Evolutionary conservation across 2,329 filamentous ascomycete species (phyloP).

Genomic region (Scedosporium minutisporum): DNA sequence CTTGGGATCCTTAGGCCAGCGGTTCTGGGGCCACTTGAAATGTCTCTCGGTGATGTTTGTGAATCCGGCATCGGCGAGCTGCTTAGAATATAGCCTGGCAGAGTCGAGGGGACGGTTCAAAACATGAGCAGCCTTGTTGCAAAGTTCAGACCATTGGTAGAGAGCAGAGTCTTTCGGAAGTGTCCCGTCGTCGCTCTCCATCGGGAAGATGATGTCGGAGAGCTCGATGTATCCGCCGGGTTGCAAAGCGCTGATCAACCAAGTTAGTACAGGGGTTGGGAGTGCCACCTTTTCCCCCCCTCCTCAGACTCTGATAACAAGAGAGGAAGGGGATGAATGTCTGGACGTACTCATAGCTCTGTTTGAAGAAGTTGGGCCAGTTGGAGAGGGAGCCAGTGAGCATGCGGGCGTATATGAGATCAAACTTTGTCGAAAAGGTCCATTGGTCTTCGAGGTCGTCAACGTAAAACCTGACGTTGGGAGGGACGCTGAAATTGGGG

Average conservation of each 20-base stretch:
- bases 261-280: neutral
- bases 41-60: conserved; percentile 36
- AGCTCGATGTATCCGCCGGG: conserved; percentile 25
- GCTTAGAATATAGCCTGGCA: conserved; percentile 22
- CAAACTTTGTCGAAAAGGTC: conserved; percentile 27
- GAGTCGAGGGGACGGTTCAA: conserved; percentile 28
- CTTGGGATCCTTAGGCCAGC: conserved; percentile 40
- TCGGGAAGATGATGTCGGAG: conserved; percentile 17
- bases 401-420: conserved; percentile 28
- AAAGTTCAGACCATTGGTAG: conserved; percentile 24
- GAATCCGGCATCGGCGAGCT: conserved; percentile 43
- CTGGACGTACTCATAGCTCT: conserved; percentile 21
- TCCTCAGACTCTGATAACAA: too few relatives aligned
- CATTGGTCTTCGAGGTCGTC: conserved; percentile 32
- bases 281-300: neutral
- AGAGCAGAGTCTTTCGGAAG: conserved; percentile 17
- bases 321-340: too few relatives aligned
- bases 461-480: conserved; percentile 38
- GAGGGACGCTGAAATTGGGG: conserved; percentile 25
- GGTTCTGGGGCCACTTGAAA: conserved; percentile 39
- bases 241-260: neutral
- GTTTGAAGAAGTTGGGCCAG: conserved; percentile 23
- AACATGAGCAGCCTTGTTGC: conserved; percentile 26
- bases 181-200: conserved; percentile 22
- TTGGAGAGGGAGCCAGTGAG: conserved; percentile 18